Base-by-base conservation (phyloP, 2,329 filamentous ascomycete genomes). In the Phaeoacremonium minimum region DNA sequence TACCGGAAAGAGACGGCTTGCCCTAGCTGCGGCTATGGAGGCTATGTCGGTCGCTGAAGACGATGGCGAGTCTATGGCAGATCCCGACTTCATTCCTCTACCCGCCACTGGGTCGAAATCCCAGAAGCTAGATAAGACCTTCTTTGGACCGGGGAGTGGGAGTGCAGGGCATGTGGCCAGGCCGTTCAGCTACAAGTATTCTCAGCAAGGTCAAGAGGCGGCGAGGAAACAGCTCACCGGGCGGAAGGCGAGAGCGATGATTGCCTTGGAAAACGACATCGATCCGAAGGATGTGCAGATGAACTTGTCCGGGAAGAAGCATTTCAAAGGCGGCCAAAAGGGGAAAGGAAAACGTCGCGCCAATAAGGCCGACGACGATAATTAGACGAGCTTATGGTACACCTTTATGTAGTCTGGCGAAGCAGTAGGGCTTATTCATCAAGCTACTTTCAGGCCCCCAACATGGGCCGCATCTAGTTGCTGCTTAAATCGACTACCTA, bases 151-250 rank as follows among this genome's bases (percentile, higher is more conserved):
- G 3, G 75, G 72, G 3, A 72, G 77, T 37, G 70, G 75, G 9
- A 75, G 69, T 30, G 75, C 73, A 1, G 85, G 80, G 3, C 84
- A 86, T 51, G 46, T 94, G 26, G 81, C 67, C 38, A 81, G 81
- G 70, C 90, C 93, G 0, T 97, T 97, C 67, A 91, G 83, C 61
- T 79, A 93, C 66, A 86, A 93, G 64, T 94, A 96, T 63, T 82
- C 81, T 4, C 77, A 93, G 61, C 88, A 95, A 55, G 89, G 88
- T 5, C 66, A 67, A 39, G 57, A 50, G 14, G 55, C 57, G 13
- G 40, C 45, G 9, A 53, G 54, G 13, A 94, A 87, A 66, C 70
- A 84, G 44, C 64, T 96, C 32, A 87, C 78, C 14, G 90, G 90
- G 1, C 75, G 93, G 42, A 98, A 98, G 62, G 77, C 87, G 34